These are phyloP conservation scores for Nidularia pulvinata DNA, from an alignment of 768 basidiomycete genomes.

Conservation along the genomic window DNA sequence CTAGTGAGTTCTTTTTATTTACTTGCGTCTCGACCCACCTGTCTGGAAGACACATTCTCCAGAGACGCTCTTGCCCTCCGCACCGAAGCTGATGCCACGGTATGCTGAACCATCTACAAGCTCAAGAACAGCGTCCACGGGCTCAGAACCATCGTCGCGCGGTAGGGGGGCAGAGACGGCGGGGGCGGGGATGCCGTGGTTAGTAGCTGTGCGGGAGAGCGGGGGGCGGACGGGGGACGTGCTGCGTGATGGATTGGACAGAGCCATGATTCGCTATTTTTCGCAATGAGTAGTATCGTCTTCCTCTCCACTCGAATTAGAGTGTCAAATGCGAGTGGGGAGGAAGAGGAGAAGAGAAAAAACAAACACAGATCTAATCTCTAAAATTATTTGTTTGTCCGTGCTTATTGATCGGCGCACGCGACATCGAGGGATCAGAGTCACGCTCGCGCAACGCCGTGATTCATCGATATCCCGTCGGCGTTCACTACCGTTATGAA, in stretches of 20 bases:
- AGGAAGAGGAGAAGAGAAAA: constrained; percentile 51
- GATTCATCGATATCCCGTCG: too few relatives aligned
- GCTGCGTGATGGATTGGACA: background rate
- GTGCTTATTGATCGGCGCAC: background rate
- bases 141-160: constrained; percentile 21
- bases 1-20: background rate
- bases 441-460: too few relatives aligned
- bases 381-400: constrained; percentile 32
- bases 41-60: constrained; percentile 99
- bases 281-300: constrained; percentile 14
- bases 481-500: too few relatives aligned
- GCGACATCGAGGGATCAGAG: too few relatives aligned
- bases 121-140: constrained; percentile 76
- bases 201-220: constrained; percentile 44
- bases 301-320: constrained; percentile 50
- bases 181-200: constrained; percentile 25
- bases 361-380: constrained; percentile 29
- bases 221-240: constrained; percentile 13
- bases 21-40: constrained; percentile 49
- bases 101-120: constrained; percentile 88
- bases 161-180: constrained; percentile 30
- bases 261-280: too few relatives aligned
- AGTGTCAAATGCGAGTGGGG: constrained; percentile 37
- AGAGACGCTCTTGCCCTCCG: constrained; percentile 84
- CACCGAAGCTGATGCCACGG: constrained; percentile 92